These are phyloP conservation scores for Diospyros lotus DNA, from an alignment of 148 eudicot species.

Conservation along the genomic window DNA sequence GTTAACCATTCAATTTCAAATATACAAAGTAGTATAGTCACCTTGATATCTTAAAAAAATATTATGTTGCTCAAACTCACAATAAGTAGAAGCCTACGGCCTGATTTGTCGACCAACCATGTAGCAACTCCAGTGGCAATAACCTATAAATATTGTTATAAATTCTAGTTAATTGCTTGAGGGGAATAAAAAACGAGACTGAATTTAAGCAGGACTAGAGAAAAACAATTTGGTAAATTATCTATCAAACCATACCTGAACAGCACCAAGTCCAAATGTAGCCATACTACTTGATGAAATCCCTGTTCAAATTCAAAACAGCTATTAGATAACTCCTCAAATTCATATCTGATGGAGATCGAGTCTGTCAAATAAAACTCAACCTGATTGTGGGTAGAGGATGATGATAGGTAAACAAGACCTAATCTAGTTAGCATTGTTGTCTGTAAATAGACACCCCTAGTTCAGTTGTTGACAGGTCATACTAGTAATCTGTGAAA, in stretches of 20 bases:
- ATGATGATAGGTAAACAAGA: too few species aligned
- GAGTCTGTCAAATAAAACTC: too few species aligned
- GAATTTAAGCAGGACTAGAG: background rate
- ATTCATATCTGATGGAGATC: too few species aligned
- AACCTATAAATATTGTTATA: conserved; percentile 33
- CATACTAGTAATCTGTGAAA: too few species aligned
- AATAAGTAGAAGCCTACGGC: conserved; percentile 66
- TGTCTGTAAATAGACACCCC: too few species aligned
- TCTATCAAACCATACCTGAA: conserved; percentile 4
- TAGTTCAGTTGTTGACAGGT: too few species aligned
- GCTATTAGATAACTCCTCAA: background rate
- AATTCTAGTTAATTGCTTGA: conserved; percentile 4
- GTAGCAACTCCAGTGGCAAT: conserved; percentile 73
- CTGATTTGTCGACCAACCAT: conserved; percentile 78
- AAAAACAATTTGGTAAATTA: background rate
- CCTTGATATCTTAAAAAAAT: background rate
- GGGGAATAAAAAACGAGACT: background rate
- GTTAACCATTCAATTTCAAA: background rate
- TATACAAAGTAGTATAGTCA: background rate
- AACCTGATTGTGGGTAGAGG: too few species aligned
- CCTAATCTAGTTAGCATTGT: too few species aligned
- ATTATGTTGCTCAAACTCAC: conserved; percentile 29
- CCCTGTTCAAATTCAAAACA: conserved; percentile 41
- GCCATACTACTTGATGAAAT: conserved; percentile 30
- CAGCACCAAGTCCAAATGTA: background rate